phyloP scores from a whole-genome alignment of 306 rosid genomes.

The Quercus parvula region DNA sequence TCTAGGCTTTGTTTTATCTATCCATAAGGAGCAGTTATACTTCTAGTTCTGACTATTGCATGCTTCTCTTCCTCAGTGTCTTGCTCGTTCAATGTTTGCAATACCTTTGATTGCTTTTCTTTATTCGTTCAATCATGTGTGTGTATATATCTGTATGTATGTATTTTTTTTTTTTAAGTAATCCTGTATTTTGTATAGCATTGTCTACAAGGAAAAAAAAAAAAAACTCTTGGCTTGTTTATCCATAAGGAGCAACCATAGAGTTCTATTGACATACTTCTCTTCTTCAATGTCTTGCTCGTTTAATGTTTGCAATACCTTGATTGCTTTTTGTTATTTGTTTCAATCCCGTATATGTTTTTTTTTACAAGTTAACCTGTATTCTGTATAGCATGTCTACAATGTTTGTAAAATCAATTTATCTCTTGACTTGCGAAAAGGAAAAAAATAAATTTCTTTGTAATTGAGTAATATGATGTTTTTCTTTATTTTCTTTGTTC shows the following conservation, averaged over 20 bases:
- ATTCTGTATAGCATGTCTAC: not conserved
- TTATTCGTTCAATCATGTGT: too few relatives aligned
- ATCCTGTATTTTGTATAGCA: too few relatives aligned
- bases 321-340: not conserved
- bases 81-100: too few relatives aligned
- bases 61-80: too few relatives aligned
- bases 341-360: not conserved
- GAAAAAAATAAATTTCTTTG: not conserved
- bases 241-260: not conserved
- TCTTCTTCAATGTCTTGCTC: not conserved
- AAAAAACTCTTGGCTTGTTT: not conserved
- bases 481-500: not conserved
- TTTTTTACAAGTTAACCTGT: too few relatives aligned
- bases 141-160: too few relatives aligned
- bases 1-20: not conserved
- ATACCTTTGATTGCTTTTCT: too few relatives aligned
- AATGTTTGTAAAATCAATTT: not conserved
- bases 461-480: not conserved
- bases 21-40: not conserved
- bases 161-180: too few relatives aligned
- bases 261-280: not conserved
- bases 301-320: not conserved
- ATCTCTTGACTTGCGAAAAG: not conserved
- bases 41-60: too few relatives aligned
- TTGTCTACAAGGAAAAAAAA: too few relatives aligned